These are phyloP conservation scores for Saccharomycopsis vini DNA, from an alignment of 805 yeast species.

Conservation along the genomic window DNA sequence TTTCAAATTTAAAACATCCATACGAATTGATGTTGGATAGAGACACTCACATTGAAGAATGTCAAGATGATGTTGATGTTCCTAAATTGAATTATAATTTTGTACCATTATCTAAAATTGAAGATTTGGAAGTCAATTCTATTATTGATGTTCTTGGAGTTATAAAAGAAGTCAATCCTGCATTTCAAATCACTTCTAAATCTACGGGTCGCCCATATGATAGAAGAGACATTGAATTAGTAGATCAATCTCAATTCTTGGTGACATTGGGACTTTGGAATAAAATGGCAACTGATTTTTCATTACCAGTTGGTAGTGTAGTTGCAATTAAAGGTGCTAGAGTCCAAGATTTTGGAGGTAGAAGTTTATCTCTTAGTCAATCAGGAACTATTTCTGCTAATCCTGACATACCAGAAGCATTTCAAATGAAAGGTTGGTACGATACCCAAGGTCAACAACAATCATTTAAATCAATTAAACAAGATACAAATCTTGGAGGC, in stretches of 20 bases:
- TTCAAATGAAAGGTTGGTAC: conserved; percentile 88
- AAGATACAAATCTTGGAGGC: conserved; percentile 35
- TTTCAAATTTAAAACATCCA: conserved; percentile 75
- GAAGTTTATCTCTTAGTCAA: conserved; percentile 71
- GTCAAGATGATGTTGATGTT: conserved; percentile 48
- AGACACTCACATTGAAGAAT: conserved; percentile 67
- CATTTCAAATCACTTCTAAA: conserved; percentile 72
- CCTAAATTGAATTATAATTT: conserved; percentile 78
- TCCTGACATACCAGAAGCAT: conserved; percentile 88
- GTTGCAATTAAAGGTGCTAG: conserved; percentile 87
- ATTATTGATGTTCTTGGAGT: conserved; percentile 85
- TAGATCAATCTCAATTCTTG: conserved; percentile 73
- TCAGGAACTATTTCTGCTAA: conserved; percentile 67
- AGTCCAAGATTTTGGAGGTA: conserved; percentile 82
- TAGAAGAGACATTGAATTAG: conserved; percentile 81
- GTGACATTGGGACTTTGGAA: conserved; percentile 87
- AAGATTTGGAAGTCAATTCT: conserved; percentile 59
- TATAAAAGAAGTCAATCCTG: conserved; percentile 65
- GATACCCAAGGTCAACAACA: conserved; percentile 66
- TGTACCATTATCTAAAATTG: conserved; percentile 56
- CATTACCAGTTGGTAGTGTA: conserved; percentile 67
- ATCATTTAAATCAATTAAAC: conserved; percentile 51
- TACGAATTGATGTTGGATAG: conserved; percentile 79
- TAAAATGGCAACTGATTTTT: conserved; percentile 71
- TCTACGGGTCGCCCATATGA: conserved; percentile 85